Conservation (phyloP, 306 rosid genomes). For the Neltuma alba region DNA sequence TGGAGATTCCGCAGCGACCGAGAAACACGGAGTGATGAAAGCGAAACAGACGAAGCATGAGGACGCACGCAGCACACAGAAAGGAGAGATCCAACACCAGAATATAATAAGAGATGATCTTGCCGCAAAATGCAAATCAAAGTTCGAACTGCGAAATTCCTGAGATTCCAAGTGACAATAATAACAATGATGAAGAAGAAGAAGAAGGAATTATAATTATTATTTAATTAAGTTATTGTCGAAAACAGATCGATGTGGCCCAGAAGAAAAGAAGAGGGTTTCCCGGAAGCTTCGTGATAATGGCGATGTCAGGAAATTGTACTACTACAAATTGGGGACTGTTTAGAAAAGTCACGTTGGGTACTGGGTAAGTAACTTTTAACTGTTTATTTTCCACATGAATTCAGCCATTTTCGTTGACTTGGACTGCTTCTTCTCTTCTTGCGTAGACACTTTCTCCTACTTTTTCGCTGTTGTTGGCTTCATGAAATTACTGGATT, state of each 20-base stretch:
- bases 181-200: background rate
- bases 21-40: slow-evolving; percentile 15
- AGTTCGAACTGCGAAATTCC: background rate
- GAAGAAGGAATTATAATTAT: background rate
- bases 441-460: background rate
- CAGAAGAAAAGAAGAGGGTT: background rate
- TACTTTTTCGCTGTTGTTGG: too few relatives aligned
- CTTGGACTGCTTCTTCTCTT: background rate
- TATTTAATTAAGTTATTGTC: background rate
- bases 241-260: background rate
- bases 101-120: background rate
- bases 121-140: background rate
- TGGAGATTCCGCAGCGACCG: slow-evolving; percentile 12
- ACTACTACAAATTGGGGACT: too few relatives aligned
- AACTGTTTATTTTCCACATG: background rate
- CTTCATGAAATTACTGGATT: too few relatives aligned
- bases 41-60: slow-evolving; percentile 33
- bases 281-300: background rate
- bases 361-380: background rate
- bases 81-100: background rate
- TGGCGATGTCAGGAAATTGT: too few relatives aligned
- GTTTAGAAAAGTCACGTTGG: background rate
- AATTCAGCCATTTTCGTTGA: background rate
- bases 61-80: background rate
- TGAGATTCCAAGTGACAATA: background rate